Evolutionary conservation across 2,329 filamentous ascomycete genomes (phyloP).

Genomic region (Calonectria hongkongensis): DNA sequence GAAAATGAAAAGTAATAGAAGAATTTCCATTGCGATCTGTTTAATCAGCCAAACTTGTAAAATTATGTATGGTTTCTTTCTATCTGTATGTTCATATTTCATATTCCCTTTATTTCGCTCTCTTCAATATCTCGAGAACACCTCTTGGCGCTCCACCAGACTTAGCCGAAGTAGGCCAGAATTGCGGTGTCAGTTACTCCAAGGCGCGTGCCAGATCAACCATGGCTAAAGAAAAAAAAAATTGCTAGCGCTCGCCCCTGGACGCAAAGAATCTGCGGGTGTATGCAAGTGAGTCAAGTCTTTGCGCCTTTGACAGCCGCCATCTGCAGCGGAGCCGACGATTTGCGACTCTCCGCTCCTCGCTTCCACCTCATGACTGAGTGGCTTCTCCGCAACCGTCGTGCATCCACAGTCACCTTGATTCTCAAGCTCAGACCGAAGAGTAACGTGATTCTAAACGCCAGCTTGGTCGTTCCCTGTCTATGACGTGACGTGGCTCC

Average conservation of each 20-base stretch:
- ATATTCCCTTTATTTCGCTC: no score
- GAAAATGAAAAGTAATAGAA: no score
- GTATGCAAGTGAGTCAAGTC: slow-evolving; percentile 48
- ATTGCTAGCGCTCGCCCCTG: slow-evolving; percentile 13
- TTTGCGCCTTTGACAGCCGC: slow-evolving; percentile 43
- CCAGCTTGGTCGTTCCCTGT: neutral
- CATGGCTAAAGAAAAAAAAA: slow-evolving; percentile 11
- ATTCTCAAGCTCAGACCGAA: slow-evolving; percentile 26
- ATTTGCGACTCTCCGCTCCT: slow-evolving; percentile 28
- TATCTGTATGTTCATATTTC: no score
- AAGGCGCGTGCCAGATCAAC: no score
- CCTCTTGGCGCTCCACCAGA: no score
- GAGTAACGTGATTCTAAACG: slow-evolving; percentile 27
- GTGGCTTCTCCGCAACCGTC: slow-evolving; percentile 31
- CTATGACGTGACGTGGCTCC: slow-evolving; percentile 22
- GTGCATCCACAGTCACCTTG: slow-evolving; percentile 40
- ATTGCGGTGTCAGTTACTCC: no score
- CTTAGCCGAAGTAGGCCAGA: no score
- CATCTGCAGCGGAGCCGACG: slow-evolving; percentile 25
- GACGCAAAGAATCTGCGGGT: slow-evolving; percentile 12
- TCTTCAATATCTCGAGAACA: no score
- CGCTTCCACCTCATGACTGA: slow-evolving; percentile 44
- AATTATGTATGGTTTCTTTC: no score
- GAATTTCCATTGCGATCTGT: no score
- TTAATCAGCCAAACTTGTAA: no score